These are phyloP conservation scores for Metarhizium album DNA, from an alignment of 2,329 filamentous ascomycete genomes.

Conservation along the genomic window DNA sequence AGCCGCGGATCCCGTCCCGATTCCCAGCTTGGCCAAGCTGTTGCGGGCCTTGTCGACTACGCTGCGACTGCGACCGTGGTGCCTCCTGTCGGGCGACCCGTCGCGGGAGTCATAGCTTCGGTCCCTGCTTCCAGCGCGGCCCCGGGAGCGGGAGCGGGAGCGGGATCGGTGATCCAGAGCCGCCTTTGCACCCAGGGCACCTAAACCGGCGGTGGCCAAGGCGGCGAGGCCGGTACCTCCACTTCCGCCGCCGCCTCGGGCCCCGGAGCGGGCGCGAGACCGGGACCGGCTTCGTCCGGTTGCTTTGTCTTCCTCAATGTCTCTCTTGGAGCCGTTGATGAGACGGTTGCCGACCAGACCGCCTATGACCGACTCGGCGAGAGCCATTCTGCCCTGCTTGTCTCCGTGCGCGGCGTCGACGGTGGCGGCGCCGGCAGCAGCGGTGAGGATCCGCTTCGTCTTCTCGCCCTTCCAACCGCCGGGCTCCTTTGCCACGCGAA, in stretches of 20 bases:
- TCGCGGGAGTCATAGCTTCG: conserved; percentile 33
- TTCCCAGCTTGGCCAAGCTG: conserved; percentile 49
- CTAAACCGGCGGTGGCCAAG: conserved; percentile 50
- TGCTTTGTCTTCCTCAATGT: conserved; percentile 49
- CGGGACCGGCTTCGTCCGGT: conserved; percentile 59
- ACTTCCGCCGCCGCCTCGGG: conserved; percentile 28
- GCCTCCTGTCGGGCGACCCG: conserved; percentile 32
- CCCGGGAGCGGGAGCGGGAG: conserved; percentile 38
- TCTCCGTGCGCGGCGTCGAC: conserved; percentile 68
- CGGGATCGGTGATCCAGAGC: conserved; percentile 40
- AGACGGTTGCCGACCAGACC: conserved; percentile 79
- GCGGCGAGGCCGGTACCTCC: conserved; percentile 46
- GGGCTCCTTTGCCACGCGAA: conserved; percentile 78
- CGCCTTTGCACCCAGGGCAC: conserved; percentile 52
- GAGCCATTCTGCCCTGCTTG: conserved; percentile 70
- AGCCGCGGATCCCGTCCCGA: conserved; percentile 36
- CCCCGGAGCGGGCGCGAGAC: conserved; percentile 49
- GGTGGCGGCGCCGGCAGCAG: conserved; percentile 74
- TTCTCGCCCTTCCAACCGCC: conserved; percentile 87
- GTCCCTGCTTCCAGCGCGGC: conserved; percentile 38
- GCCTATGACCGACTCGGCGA: conserved; percentile 79
- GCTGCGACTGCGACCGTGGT: conserved; percentile 42
- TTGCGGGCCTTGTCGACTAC: conserved; percentile 53
- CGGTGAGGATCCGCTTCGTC: conserved; percentile 82
- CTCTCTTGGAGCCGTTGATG: conserved; percentile 65